Conservation (phyloP, 2,329 filamentous ascomycete species). For the Pyrenochaeta sp. region DNA sequence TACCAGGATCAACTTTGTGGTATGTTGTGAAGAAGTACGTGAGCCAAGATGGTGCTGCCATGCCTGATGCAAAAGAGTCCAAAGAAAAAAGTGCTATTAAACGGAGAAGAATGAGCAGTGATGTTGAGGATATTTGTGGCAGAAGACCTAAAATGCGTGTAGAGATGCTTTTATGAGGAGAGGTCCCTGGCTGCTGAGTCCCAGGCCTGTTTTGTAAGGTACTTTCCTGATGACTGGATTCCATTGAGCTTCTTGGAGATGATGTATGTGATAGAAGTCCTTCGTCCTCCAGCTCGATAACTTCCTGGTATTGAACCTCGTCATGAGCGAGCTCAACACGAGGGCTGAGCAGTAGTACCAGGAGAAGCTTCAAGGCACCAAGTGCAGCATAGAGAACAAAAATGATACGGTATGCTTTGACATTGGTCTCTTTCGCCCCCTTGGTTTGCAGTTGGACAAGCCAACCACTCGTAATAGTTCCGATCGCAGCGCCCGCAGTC, state of each 20-base stretch:
- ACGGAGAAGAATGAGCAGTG: constrained; percentile 59
- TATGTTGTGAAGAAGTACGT: constrained; percentile 64
- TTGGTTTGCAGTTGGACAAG: constrained; percentile 30
- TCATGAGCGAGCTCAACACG: constrained; percentile 34
- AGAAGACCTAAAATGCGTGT: constrained; percentile 36
- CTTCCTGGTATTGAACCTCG: constrained; percentile 8
- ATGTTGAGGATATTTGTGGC: constrained; percentile 62
- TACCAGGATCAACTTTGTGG: constrained; percentile 57
- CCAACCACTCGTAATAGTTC: constrained; percentile 37
- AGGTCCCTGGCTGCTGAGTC: not conserved
- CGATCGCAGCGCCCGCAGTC: constrained; percentile 21
- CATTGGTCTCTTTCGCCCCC: constrained; percentile 26
- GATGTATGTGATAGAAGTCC: constrained; percentile 10
- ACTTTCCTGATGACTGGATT: not conserved
- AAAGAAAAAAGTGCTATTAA: constrained; percentile 70
- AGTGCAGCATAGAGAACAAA: constrained; percentile 46
- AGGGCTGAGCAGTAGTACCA: constrained; percentile 41
- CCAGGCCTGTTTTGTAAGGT: not conserved
- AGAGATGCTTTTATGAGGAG: too few species aligned
- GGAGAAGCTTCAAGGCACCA: constrained; percentile 39
- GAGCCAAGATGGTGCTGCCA: constrained; percentile 58
- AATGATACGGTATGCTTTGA: constrained; percentile 39
- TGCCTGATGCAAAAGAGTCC: constrained; percentile 71
- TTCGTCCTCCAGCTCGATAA: constrained; percentile 27
- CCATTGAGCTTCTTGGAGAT: not conserved